Evolutionary conservation across 2,329 filamentous ascomycete species (phyloP).

Genomic region (Hypoxylon sp.): DNA sequence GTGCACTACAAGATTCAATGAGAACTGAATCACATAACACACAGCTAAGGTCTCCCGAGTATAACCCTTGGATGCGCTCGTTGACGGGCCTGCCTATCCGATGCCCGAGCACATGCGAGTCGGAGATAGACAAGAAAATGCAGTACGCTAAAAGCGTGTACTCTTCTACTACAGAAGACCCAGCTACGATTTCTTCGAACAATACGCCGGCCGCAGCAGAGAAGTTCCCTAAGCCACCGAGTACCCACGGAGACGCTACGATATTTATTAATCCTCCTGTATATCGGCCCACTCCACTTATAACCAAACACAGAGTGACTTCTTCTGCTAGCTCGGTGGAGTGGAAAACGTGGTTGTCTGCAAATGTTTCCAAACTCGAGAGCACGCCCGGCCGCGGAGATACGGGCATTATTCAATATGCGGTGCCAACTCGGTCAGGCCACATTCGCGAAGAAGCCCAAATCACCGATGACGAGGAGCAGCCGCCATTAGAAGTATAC

Average conservation of each 20-base stretch:
- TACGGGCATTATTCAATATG: slow-evolving; percentile 32
- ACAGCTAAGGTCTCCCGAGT: slow-evolving; percentile 50
- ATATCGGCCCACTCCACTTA: slow-evolving; percentile 48
- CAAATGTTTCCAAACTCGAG: slow-evolving; percentile 66
- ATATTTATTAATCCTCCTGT: slow-evolving; percentile 55
- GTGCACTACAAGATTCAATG: slow-evolving; percentile 65
- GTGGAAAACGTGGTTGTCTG: slow-evolving; percentile 70
- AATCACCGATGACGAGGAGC: slow-evolving; percentile 59
- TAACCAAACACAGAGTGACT: slow-evolving; percentile 50
- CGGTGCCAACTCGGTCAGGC: slow-evolving; percentile 49
- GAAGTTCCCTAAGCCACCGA: slow-evolving; percentile 41
- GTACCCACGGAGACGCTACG: slow-evolving; percentile 53
- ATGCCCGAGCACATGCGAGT: slow-evolving; percentile 58
- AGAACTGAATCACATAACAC: slow-evolving; percentile 54
- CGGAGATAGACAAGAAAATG: slow-evolving; percentile 57
- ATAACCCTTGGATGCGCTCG: slow-evolving; percentile 59
- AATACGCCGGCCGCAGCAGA: slow-evolving; percentile 35
- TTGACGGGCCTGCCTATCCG: slow-evolving; percentile 60
- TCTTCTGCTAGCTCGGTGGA: slow-evolving; percentile 59
- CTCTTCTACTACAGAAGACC: slow-evolving; percentile 56
- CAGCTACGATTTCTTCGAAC: slow-evolving; percentile 18
- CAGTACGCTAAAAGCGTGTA: slow-evolving; percentile 66
- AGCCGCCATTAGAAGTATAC: slow-evolving; percentile 36
- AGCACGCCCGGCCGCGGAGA: slow-evolving; percentile 40
- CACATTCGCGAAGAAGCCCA: slow-evolving; percentile 67